These are phyloP conservation scores for Fusarium mundagurra DNA, from an alignment of 2,329 filamentous ascomycete species.

Conservation along the genomic window DNA sequence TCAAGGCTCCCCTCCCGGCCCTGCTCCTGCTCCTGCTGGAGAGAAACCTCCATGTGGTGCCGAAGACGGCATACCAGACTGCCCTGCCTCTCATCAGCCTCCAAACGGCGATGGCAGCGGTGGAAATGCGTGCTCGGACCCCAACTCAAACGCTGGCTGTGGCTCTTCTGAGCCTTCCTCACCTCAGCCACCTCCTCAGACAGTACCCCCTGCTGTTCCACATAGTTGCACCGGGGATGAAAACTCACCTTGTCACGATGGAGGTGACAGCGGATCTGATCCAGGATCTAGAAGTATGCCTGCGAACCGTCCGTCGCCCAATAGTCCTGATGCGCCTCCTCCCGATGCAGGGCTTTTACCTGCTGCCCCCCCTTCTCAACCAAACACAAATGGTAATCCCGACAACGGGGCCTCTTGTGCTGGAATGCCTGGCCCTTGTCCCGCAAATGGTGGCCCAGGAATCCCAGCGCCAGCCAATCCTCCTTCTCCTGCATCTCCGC, in stretches of 20 bases:
- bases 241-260: background rate
- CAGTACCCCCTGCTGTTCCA: background rate
- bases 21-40: background rate
- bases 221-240: background rate
- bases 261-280: background rate
- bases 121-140: background rate
- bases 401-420: background rate
- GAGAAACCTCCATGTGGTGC: background rate
- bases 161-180: background rate
- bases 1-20: background rate
- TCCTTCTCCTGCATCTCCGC: background rate
- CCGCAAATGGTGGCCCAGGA: background rate
- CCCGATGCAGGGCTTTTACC: background rate
- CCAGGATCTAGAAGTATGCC: background rate
- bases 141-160: background rate
- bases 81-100: background rate
- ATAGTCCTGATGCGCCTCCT: background rate
- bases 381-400: background rate
- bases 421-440: background rate
- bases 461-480: background rate
- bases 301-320: background rate
- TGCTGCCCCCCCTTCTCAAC: background rate
- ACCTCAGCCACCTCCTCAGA: background rate
- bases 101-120: background rate
- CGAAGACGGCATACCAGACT: background rate